phyloP scores from a whole-genome alignment of 306 rosid genomes.

The Vigna trinervia region DNA sequence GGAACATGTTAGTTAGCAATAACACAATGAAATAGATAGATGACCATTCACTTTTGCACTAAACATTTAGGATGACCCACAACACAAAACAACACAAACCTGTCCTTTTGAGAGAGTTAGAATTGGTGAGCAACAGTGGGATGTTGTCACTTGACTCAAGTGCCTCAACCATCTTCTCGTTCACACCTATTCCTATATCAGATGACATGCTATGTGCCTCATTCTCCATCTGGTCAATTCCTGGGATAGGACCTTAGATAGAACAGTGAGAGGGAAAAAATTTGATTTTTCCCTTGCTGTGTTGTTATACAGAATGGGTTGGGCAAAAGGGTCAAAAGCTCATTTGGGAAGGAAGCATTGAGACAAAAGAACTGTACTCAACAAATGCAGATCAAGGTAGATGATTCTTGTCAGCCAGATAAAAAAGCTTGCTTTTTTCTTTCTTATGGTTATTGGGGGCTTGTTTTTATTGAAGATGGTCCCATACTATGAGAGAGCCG shows the following conservation, averaged over 20 bases:
- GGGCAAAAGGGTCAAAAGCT: not conserved
- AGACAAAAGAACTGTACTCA: not conserved
- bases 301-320: not conserved
- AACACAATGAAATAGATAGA: not conserved
- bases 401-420: not conserved
- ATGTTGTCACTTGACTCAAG: not conserved
- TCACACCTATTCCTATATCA: not conserved
- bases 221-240: not conserved
- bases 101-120: slow-evolving; percentile 39
- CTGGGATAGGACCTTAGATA: not conserved
- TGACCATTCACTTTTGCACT: not conserved
- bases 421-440: too few species aligned
- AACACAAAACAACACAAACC: slow-evolving; percentile 15
- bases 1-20: not conserved
- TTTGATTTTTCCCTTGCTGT: not conserved
- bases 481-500: not conserved
- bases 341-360: not conserved
- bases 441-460: too few species aligned
- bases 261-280: not conserved
- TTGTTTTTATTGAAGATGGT: not conserved
- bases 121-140: slow-evolving; percentile 29
- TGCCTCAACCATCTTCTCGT: not conserved
- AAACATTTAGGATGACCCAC: not conserved
- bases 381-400: not conserved
- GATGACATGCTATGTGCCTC: not conserved